A percentile compares a stretch with the other conserved stretches of the same genome.
phyloP scores from a whole-genome alignment of 441 rosid genomes.

The Arabidopsis hybrid region DNA sequence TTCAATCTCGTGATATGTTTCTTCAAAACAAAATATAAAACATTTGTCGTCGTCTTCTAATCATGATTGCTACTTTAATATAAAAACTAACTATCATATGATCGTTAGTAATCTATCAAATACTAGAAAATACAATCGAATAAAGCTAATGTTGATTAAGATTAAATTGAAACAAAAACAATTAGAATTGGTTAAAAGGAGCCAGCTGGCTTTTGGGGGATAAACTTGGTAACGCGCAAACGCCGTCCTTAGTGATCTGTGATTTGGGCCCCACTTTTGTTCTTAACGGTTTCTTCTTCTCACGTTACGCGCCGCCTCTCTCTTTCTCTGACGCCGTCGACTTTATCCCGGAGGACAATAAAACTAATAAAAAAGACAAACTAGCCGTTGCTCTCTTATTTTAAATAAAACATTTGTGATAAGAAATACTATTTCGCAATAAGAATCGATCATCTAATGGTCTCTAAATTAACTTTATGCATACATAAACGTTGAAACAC shows the following conservation, averaged over 20 bases:
- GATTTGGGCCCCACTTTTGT: slow-evolving; percentile 39
- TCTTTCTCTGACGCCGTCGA: slow-evolving; percentile 39
- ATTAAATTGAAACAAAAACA: background rate
- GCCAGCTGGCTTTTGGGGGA: slow-evolving; percentile 37
- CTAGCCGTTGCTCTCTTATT: slow-evolving; percentile 42
- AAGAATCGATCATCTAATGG: slow-evolving; percentile 12
- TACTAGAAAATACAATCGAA: slow-evolving; percentile 28
- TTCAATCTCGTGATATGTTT: slow-evolving; percentile 23
- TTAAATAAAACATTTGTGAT: background rate
- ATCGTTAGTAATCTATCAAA: slow-evolving; percentile 44
- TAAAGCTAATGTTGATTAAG: slow-evolving; percentile 14
- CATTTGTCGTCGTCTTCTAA: slow-evolving; percentile 30
- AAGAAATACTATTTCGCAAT: background rate
- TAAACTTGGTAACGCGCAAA: slow-evolving; percentile 44
- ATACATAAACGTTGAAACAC: background rate
- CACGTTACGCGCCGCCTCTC: slow-evolving; percentile 39
- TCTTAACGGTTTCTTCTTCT: slow-evolving; percentile 38
- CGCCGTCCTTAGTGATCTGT: slow-evolving; percentile 47
- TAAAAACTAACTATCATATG: slow-evolving; percentile 21
- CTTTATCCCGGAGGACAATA: slow-evolving; percentile 13
- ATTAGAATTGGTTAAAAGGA: slow-evolving; percentile 11
- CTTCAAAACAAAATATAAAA: background rate
- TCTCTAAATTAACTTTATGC: slow-evolving; percentile 1
- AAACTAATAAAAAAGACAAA: slow-evolving; percentile 8
- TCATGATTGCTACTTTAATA: slow-evolving; percentile 8